Conservation (phyloP, 2,329 filamentous ascomycete genomes). For the Colletotrichum spinosum region DNA sequence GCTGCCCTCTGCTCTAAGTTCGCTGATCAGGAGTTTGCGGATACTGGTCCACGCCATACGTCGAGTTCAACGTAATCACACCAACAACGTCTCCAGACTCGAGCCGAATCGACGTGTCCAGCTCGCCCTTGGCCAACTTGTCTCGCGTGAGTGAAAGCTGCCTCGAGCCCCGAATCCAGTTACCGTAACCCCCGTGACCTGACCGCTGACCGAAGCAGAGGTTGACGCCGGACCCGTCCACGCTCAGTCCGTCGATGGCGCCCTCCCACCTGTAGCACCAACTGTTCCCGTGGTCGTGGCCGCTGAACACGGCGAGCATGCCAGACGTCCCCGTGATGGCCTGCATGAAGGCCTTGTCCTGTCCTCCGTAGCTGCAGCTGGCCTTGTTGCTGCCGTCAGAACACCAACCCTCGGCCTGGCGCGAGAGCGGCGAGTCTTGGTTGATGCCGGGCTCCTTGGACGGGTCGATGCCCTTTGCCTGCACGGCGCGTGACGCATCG, state of each 20-base stretch:
- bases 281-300: constrained; percentile 74
- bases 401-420: constrained; percentile 59
- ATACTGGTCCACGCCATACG: constrained; percentile 69
- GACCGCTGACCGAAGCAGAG: constrained; percentile 73
- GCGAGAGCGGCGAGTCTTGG: constrained; percentile 52
- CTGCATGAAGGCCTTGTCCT: constrained; percentile 73
- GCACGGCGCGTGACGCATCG: constrained; percentile 54
- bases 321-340: constrained; percentile 66
- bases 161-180: constrained; percentile 70
- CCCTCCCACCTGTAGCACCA: constrained; percentile 67
- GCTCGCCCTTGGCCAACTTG: constrained; percentile 51
- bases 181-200: constrained; percentile 77
- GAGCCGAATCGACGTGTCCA: constrained; percentile 72
- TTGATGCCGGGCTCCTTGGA: constrained; percentile 58
- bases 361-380: constrained; percentile 56
- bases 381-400: constrained; percentile 50
- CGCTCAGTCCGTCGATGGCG: constrained; percentile 46
- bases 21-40: constrained; percentile 53
- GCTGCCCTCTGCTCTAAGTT: constrained; percentile 37
- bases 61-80: constrained; percentile 66
- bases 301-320: constrained; percentile 69
- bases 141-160: constrained; percentile 63
- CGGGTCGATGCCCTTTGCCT: constrained; percentile 51
- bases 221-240: constrained; percentile 58
- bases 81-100: constrained; percentile 66